Conservation (phyloP, 164 flowering plant species). For the Stephania yunnanensis region DNA sequence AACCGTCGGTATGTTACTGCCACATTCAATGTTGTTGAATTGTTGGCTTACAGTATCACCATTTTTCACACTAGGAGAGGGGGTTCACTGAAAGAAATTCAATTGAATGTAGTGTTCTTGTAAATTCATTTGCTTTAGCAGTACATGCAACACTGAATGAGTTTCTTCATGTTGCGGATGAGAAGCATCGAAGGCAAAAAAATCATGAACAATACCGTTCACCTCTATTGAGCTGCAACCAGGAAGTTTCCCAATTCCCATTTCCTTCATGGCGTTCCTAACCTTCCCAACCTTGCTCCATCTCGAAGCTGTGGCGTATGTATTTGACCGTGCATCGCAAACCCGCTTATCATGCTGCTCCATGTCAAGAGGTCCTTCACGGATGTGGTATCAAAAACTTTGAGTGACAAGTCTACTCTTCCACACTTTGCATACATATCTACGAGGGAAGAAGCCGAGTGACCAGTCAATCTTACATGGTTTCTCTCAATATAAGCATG, state of each 20-base stretch:
- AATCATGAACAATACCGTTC: constrained; percentile 17
- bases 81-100: background rate
- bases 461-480: background rate
- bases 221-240: constrained; percentile 20
- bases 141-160: background rate
- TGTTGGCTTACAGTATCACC: background rate
- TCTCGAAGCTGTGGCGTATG: constrained; percentile 13
- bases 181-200: constrained; percentile 13
- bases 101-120: background rate
- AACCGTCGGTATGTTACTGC: too few relatives aligned
- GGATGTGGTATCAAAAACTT: constrained; percentile 7
- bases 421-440: constrained; percentile 19
- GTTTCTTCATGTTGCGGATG: constrained; percentile 8
- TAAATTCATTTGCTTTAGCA: constrained; percentile 4
- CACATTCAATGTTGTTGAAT: background rate
- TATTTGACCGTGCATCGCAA: constrained; percentile 18
- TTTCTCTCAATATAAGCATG: constrained; percentile 18
- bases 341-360: constrained; percentile 15
- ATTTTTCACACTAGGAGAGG: background rate
- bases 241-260: constrained; percentile 13
- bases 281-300: constrained; percentile 14
- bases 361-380: constrained; percentile 14
- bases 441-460: constrained; percentile 8
- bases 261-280: constrained; percentile 14
- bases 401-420: constrained; percentile 9